These are phyloP conservation scores for Aspergillus conjunctus DNA, from an alignment of 495 filamentous ascomycete genomes.

Conservation along the genomic window DNA sequence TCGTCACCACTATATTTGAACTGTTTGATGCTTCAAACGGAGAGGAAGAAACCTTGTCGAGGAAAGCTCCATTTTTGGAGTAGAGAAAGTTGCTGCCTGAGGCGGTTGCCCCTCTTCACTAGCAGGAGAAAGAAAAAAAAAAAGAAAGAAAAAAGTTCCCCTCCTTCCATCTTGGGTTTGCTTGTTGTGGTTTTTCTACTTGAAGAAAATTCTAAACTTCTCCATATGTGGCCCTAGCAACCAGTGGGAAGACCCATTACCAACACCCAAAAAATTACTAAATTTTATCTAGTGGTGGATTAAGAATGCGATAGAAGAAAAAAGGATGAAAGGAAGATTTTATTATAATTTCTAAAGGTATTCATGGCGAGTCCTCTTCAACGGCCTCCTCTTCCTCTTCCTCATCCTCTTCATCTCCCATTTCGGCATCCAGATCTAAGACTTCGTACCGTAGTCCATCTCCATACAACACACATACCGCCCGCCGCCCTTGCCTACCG, in stretches of 20 bases:
- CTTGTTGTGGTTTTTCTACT: conserved; percentile 52
- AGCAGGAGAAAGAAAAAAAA: not conserved
- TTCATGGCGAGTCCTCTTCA: conserved; percentile 13
- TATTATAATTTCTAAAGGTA: not conserved
- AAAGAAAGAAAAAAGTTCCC: conserved; percentile 8
- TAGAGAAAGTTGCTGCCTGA: conserved; percentile 8
- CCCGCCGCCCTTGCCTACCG: conserved; percentile 54
- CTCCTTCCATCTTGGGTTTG: conserved; percentile 23
- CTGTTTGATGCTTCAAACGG: no score
- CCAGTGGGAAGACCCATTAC: conserved; percentile 14
- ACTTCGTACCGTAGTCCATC: conserved; percentile 59
- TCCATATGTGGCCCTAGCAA: conserved; percentile 42
- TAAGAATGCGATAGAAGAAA: no score
- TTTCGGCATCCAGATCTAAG: conserved; percentile 55
- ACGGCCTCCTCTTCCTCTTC: conserved; percentile 31
- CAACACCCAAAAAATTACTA: not conserved
- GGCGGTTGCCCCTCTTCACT: conserved; percentile 19
- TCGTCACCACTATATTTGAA: conserved; percentile 7
- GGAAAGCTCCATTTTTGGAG: not conserved
- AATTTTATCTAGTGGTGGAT: no score
- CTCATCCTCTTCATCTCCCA: conserved; percentile 36
- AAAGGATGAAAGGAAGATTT: not conserved
- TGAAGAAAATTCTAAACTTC: conserved; percentile 28
- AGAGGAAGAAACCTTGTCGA: no score
- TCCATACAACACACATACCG: conserved; percentile 57